phyloP scores from a whole-genome alignment of 208 protist species.

The Herpetomonas tarakana region DNA sequence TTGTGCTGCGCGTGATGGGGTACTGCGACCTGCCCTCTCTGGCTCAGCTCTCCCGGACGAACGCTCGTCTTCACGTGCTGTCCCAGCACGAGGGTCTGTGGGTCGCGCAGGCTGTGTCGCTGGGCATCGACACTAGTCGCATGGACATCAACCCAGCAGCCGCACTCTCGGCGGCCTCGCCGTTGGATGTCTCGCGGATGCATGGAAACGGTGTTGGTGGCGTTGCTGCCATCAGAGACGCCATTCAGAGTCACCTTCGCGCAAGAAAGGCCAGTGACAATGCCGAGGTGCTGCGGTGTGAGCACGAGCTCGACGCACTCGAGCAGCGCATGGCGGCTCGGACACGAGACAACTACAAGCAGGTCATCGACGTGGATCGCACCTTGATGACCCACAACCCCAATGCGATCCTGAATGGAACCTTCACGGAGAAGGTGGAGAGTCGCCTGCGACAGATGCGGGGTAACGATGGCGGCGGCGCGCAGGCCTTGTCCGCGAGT shows the following conservation, averaged over 20 bases:
- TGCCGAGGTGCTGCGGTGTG: conserved; percentile 20
- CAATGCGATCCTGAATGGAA: neutral
- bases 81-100: conserved; percentile 16
- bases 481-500: neutral
- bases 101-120: conserved; percentile 15
- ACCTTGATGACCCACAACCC: conserved; percentile 18
- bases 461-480: neutral
- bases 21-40: conserved; percentile 28
- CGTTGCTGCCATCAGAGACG: no score
- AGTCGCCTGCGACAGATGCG: conserved; percentile 9
- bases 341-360: conserved; percentile 24
- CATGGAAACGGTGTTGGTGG: no score
- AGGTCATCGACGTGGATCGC: conserved; percentile 31
- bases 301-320: conserved; percentile 24
- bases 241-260: no score
- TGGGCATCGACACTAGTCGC: conserved; percentile 2
- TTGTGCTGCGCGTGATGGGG: conserved; percentile 25
- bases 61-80: conserved; percentile 19
- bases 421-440: conserved; percentile 1
- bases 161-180: no score
- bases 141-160: neutral
- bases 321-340: conserved; percentile 31
- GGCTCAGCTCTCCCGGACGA: conserved; percentile 13
- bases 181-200: no score
- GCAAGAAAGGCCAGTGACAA: conserved; percentile 12